Conservation (phyloP, 129 eudicot species). For the Heracleum sosnowskyi region DNA sequence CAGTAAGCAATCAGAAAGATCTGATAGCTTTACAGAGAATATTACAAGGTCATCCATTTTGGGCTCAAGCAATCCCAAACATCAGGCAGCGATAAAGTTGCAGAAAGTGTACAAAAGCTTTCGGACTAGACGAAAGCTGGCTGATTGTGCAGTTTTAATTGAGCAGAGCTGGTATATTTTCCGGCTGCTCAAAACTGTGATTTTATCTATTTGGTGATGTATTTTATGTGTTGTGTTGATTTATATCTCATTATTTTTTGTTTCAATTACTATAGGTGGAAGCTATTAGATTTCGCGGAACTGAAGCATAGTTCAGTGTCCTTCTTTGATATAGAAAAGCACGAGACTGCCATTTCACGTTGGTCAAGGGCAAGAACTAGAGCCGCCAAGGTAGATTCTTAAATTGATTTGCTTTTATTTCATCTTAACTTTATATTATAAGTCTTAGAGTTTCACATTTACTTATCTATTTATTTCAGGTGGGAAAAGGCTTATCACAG, state of each 20-base stretch:
- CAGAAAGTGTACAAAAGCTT: constrained; percentile 98
- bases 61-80: constrained; percentile 53
- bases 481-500: constrained; percentile 93
- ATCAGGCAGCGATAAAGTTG: constrained; percentile 87
- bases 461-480: constrained; percentile 35
- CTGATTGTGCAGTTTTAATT: constrained; percentile 89
- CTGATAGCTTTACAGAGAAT: constrained; percentile 19
- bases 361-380: constrained; percentile 97
- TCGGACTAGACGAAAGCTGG: constrained; percentile 87
- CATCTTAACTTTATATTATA: background rate
- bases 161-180: constrained; percentile 82
- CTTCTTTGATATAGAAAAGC: constrained; percentile 81
- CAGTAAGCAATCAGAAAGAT: constrained; percentile 24
- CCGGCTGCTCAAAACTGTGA: background rate
- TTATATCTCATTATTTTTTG: background rate
- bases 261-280: constrained; percentile 56
- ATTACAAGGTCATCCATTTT: constrained; percentile 16
- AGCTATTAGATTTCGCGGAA: constrained; percentile 84
- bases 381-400: constrained; percentile 75
- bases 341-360: constrained; percentile 85
- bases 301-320: constrained; percentile 86
- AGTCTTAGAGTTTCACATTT: background rate
- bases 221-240: constrained; percentile 5
- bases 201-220: background rate
- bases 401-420: background rate